Conservation (phyloP, 2,329 filamentous ascomycete genomes). For the Bimuria novae-zelandiae region DNA sequence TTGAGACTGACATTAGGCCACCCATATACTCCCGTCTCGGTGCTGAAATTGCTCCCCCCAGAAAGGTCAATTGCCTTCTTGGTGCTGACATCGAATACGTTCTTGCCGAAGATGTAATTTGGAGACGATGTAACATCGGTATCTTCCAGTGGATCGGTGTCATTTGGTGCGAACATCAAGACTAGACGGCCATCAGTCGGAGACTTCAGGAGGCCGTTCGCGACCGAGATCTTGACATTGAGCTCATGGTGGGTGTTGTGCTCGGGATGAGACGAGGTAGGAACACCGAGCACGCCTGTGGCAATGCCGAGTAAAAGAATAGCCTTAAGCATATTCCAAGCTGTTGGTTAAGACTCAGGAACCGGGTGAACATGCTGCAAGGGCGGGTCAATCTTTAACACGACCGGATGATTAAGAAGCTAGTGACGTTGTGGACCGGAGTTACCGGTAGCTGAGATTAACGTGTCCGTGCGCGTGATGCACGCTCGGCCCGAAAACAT, state of each 20-base stretch:
- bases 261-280: not conserved
- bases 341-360: not conserved
- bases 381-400: too few relatives aligned
- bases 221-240: slow-evolving; percentile 32
- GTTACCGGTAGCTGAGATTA: too few relatives aligned
- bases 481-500: too few relatives aligned
- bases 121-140: slow-evolving; percentile 43
- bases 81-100: slow-evolving; percentile 35
- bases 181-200: slow-evolving; percentile 39
- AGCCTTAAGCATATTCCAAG: not conserved
- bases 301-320: not conserved
- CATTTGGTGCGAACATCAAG: slow-evolving; percentile 42
- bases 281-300: not conserved
- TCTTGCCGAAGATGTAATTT: slow-evolving; percentile 46
- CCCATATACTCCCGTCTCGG: slow-evolving; percentile 37
- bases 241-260: slow-evolving; percentile 1
- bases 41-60: slow-evolving; percentile 32
- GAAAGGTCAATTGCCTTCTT: slow-evolving; percentile 27
- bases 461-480: too few relatives aligned
- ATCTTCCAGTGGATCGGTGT: slow-evolving; percentile 42
- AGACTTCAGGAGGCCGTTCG: slow-evolving; percentile 30
- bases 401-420: too few relatives aligned
- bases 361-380: not conserved
- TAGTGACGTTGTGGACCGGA: too few relatives aligned
- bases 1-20: slow-evolving; percentile 40